Evolutionary conservation across 257 asterid genomes (phyloP).

Genomic region (Prunella vulgaris): DNA sequence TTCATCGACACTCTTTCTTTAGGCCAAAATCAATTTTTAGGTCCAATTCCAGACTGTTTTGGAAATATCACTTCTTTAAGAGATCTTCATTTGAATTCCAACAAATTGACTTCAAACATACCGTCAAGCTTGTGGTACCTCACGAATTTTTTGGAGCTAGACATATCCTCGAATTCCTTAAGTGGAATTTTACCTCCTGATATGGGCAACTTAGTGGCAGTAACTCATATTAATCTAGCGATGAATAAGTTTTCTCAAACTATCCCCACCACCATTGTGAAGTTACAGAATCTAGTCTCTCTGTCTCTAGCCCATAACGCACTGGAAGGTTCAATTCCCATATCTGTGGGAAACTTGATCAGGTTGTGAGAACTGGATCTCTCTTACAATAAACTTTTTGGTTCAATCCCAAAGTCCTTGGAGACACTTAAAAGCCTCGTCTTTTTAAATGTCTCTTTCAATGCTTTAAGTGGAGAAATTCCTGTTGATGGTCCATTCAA

Average conservation of each 20-base stretch:
- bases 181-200: not conserved
- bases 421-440: too few relatives aligned
- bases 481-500: conserved; percentile 22
- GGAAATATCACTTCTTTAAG: conserved; percentile 16
- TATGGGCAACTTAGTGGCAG: conserved; percentile 3
- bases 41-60: conserved; percentile 23
- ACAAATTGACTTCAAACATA: conserved; percentile 15
- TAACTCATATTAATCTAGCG: not conserved
- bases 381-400: too few relatives aligned
- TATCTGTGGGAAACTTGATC: conserved; percentile 1
- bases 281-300: not conserved
- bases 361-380: not conserved
- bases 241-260: too few relatives aligned
- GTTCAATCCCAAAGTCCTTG: too few relatives aligned
- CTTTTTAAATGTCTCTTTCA: conserved; percentile 24
- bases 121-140: conserved; percentile 23
- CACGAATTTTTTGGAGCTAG: not conserved
- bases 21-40: too few relatives aligned
- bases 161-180: conserved; percentile 17
- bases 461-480: conserved; percentile 22
- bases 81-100: not conserved
- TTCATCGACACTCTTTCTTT: too few relatives aligned
- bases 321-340: conserved; percentile 15
- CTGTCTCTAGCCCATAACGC: not conserved
- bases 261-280: too few relatives aligned